Percentiles rank a stretch among this genome's conserved stretches.
Conservation (phyloP, 108 stramenopile genomes). For the Epithemia pelagica region DNA sequence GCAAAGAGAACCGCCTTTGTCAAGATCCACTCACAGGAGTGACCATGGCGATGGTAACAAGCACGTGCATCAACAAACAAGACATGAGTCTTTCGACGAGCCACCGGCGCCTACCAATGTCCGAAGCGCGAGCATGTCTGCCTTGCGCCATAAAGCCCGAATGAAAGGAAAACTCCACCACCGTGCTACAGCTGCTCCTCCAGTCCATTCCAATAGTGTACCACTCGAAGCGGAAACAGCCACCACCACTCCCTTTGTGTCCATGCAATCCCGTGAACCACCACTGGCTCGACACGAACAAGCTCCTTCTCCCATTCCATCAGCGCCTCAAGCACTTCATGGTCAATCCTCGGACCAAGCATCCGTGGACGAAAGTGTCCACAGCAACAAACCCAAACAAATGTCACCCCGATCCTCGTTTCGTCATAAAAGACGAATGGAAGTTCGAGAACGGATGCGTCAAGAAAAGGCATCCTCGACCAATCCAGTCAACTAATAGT, state of each 20-base stretch:
- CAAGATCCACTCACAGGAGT: neutral
- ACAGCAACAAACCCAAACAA: neutral
- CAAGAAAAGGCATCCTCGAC: neutral
- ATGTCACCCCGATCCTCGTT: neutral
- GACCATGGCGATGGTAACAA: neutral
- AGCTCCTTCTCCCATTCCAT: neutral
- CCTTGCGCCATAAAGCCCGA: neutral
- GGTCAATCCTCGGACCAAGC: too few species aligned
- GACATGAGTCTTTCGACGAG: neutral
- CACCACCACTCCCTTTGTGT: neutral
- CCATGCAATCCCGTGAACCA: neutral
- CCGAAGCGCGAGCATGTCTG: neutral
- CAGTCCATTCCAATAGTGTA: neutral
- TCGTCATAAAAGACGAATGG: neutral
- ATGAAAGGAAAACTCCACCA: neutral
- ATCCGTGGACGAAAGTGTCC: too few species aligned
- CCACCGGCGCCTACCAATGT: neutral
- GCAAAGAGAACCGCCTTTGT: neutral
- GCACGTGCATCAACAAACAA: too few species aligned
- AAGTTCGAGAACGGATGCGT: neutral
- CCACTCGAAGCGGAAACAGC: neutral
- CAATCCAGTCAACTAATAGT: neutral
- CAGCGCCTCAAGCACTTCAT: too few species aligned
- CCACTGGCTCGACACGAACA: neutral
- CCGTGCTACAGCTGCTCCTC: neutral